Evolutionary conservation across 2,329 filamentous ascomycete species (phyloP).

Genomic region (Cephalotrichum gorgonifer): DNA sequence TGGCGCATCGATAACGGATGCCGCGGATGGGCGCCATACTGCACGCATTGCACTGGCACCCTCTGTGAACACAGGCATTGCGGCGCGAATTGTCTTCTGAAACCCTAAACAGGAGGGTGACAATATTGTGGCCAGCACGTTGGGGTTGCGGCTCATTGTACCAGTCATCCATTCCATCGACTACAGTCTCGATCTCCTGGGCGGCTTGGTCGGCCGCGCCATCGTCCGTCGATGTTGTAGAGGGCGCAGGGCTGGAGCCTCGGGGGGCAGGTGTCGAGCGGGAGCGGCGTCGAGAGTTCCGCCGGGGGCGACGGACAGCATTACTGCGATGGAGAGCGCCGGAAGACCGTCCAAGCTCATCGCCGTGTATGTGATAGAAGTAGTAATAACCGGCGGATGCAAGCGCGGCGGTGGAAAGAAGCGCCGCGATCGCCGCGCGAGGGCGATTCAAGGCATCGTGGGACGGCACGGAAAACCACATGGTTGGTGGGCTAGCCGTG

Average conservation of each 20-base stretch:
- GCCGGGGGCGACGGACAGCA: conserved; percentile 46
- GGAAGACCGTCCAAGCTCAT: conserved; percentile 10
- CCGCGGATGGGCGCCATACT: conserved; percentile 82
- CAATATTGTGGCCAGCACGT: conserved; percentile 64
- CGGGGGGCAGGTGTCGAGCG: conserved; percentile 2
- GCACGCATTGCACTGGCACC: conserved; percentile 86
- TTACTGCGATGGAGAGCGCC: conserved; percentile 52
- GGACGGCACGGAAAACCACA: conserved; percentile 38
- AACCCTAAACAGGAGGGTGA: conserved; percentile 80
- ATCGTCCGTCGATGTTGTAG: conserved; percentile 30
- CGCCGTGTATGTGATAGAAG: conserved; percentile 18
- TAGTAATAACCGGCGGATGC: conserved; percentile 51
- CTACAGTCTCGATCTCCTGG: conserved; percentile 21
- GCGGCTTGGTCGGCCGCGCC: conserved; percentile 34
- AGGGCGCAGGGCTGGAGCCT: conserved; percentile 16
- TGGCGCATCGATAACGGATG: conserved; percentile 86
- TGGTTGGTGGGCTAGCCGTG: conserved; percentile 17
- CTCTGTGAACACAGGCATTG: conserved; percentile 84
- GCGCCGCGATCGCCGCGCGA: conserved; percentile 39
- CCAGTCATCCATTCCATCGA: conserved; percentile 37
- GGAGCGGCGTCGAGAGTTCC: conserved; percentile 17
- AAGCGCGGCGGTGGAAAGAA: conserved; percentile 45
- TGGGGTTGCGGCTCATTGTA: conserved; percentile 38
- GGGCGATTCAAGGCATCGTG: conserved; percentile 45
- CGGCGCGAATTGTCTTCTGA: conserved; percentile 84